A percentile compares a stretch with the other conserved stretches of the same genome.
Evolutionary conservation across 768 basidiomycete genomes (phyloP).

Genomic region (Tubosaeta brunneosetosa): DNA sequence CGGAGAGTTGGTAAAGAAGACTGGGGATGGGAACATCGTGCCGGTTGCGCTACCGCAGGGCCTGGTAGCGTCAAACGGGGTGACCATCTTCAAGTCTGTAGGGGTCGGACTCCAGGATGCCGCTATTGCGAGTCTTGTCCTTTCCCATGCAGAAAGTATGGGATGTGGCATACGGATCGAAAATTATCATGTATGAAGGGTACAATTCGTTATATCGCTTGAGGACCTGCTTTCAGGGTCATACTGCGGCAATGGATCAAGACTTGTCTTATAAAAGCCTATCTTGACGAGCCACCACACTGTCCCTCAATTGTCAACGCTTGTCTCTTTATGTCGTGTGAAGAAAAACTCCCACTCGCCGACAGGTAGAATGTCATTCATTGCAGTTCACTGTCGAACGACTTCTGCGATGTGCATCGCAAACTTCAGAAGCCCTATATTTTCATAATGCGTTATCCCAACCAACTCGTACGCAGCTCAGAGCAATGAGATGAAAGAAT

Average conservation of each 20-base stretch:
- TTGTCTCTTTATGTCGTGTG: too few species aligned
- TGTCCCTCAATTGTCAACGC: too few species aligned
- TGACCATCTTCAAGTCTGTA: slow-evolving; percentile 86
- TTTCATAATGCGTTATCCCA: background rate
- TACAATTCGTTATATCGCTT: background rate
- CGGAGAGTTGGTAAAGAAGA: slow-evolving; percentile 50
- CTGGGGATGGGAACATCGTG: slow-evolving; percentile 3
- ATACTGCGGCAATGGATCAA: background rate
- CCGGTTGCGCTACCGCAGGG: slow-evolving; percentile 11
- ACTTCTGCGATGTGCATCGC: background rate
- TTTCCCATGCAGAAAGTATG: slow-evolving; percentile 53
- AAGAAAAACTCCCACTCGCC: background rate
- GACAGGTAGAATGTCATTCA: background rate
- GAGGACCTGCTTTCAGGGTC: background rate
- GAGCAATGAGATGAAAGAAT: background rate
- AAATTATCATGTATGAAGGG: slow-evolving; percentile 37
- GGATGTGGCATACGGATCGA: slow-evolving; percentile 48
- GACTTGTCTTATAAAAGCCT: background rate
- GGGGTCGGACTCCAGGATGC: slow-evolving; percentile 87
- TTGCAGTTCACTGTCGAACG: too few species aligned
- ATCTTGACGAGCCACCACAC: too few species aligned
- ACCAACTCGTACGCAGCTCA: background rate
- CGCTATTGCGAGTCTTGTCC: slow-evolving; percentile 67
- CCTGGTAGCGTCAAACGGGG: slow-evolving; percentile 34
- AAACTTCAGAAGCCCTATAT: background rate